phyloP scores from a whole-genome alignment of 192 early-diverging fungal species.

The Phycomyces nitens region DNA sequence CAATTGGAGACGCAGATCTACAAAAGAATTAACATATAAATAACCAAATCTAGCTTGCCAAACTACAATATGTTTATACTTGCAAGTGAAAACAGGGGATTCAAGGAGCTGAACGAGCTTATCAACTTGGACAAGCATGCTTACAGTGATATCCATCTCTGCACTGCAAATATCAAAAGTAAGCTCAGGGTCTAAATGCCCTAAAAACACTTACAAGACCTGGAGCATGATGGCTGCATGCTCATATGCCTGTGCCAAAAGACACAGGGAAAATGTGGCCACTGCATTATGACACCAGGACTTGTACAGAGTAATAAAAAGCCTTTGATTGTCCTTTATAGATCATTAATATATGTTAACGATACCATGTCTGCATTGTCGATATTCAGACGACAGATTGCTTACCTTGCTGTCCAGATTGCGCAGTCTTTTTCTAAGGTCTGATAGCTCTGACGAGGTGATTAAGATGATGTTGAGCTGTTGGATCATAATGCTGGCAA shows the following conservation, averaged over 20 bases:
- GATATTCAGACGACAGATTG: neutral
- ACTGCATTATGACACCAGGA: constrained; percentile 98
- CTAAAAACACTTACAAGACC: constrained; percentile 60
- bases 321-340: constrained; percentile 64
- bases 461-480: constrained; percentile 95
- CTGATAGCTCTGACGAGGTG: constrained; percentile 88
- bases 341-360: neutral
- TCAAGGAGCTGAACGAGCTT: constrained; percentile 97
- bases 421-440: constrained; percentile 75
- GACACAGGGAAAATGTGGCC: constrained; percentile 86
- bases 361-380: no score
- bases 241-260: constrained; percentile 94
- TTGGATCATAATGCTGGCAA: constrained; percentile 95
- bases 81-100: constrained; percentile 93
- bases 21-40: neutral
- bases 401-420: constrained; percentile 64
- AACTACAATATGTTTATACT: neutral
- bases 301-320: constrained; percentile 85
- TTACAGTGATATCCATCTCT: constrained; percentile 91
- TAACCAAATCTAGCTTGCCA: neutral
- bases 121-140: constrained; percentile 91
- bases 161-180: constrained; percentile 42
- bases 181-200: neutral
- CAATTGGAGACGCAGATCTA: constrained; percentile 84
- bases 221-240: constrained; percentile 77